Evolutionary conservation across 2,329 filamentous ascomycete species (phyloP).

Genomic region (Paecilomyces niveus): DNA sequence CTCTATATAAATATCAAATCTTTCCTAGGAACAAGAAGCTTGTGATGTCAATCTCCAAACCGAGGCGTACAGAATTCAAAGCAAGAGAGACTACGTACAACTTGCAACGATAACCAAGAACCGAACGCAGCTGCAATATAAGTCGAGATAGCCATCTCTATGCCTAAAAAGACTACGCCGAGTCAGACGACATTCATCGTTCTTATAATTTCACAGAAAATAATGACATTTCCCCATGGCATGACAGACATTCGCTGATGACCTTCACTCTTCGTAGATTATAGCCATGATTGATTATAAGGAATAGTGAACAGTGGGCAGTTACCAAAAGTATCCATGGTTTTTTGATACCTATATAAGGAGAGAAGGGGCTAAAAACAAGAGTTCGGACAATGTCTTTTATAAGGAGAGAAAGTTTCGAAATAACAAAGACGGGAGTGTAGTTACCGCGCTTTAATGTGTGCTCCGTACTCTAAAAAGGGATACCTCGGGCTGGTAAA

Average conservation of each 20-base stretch:
- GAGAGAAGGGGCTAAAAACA: too few species aligned
- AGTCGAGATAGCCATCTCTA: background rate
- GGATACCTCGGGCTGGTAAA: too few species aligned
- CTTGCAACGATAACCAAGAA: background rate
- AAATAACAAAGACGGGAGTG: background rate
- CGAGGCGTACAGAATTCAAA: background rate
- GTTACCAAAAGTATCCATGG: background rate
- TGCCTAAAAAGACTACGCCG: background rate
- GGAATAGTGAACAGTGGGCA: background rate
- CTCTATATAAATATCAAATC: too few species aligned
- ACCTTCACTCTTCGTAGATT: background rate
- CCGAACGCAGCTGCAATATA: background rate
- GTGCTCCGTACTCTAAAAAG: too few species aligned
- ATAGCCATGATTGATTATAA: background rate
- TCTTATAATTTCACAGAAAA: background rate
- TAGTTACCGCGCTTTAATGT: too few species aligned
- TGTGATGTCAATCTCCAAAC: background rate
- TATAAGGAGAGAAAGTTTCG: slow-evolving; percentile 4
- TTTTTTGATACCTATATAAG: background rate
- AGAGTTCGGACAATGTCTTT: background rate
- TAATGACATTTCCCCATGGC: background rate
- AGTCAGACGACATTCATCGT: background rate
- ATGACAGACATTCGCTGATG: background rate
- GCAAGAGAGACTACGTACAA: background rate
- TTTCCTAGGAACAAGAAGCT: background rate